Conservation (phyloP, 306 rosid genomes). For the Cucumis hystrix region DNA sequence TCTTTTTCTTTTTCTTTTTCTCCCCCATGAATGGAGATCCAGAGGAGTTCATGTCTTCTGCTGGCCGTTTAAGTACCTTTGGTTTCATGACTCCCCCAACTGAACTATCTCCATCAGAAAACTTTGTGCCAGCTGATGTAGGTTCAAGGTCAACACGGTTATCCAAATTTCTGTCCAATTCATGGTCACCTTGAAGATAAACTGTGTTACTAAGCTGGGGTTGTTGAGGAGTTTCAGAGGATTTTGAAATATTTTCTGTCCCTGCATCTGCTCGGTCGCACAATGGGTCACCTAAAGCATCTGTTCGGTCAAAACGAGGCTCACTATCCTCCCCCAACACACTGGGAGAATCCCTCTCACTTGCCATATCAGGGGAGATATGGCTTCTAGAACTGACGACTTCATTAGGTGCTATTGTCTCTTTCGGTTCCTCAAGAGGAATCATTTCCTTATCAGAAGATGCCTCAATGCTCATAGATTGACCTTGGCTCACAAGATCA, state of each 20-base stretch:
- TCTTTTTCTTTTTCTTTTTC: slow-evolving; percentile 59
- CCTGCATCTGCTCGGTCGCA: neutral
- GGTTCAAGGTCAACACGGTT: slow-evolving; percentile 9
- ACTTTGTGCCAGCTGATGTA: slow-evolving; percentile 13
- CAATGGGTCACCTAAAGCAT: slow-evolving; percentile 16
- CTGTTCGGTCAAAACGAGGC: slow-evolving; percentile 16
- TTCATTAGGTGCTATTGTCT: neutral
- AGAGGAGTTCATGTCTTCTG: slow-evolving; percentile 31
- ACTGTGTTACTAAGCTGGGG: slow-evolving; percentile 16
- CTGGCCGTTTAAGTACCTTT: slow-evolving; percentile 43
- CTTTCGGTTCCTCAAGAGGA: neutral
- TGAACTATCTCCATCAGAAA: slow-evolving; percentile 13
- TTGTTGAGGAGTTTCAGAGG: slow-evolving; percentile 19
- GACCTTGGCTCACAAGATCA: slow-evolving; percentile 17
- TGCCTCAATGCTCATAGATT: slow-evolving; percentile 23
- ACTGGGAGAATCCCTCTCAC: slow-evolving; percentile 16
- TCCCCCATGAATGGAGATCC: slow-evolving; percentile 28
- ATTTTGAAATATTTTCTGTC: slow-evolving; percentile 9
- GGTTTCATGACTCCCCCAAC: slow-evolving; percentile 41
- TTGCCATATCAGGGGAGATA: slow-evolving; percentile 14
- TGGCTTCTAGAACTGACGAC: neutral
- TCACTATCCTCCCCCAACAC: slow-evolving; percentile 21
- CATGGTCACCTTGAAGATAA: slow-evolving; percentile 14
- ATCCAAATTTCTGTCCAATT: slow-evolving; percentile 10
- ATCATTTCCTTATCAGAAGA: slow-evolving; percentile 15